Evolutionary conservation across 495 filamentous ascomycete genomes (phyloP), one percentile per base, ranked within the genome.

Genomic region (Ramalina intermedia): DNA sequence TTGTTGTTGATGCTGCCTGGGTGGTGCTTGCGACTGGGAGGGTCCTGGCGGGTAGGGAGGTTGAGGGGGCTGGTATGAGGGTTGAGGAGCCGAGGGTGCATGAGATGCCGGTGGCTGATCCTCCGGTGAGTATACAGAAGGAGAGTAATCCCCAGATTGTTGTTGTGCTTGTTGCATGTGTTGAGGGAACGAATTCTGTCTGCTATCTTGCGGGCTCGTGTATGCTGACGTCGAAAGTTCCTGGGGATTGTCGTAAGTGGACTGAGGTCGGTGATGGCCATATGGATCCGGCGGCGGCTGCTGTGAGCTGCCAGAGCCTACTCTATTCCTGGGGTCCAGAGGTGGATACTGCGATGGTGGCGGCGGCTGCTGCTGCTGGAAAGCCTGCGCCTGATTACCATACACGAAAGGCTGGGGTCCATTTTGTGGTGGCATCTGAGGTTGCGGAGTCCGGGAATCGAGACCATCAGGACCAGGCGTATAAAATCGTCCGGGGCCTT

Each of bases 181-280:
- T 40, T 64, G 67, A 46, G 66, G 64, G 41, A 58, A 58, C 9
- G 52, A 41, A 29, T 63, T 61, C 1, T 77, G 72, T 37, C 61
- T 63, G 46, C 63, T 66, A 29, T 79, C 80, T 37, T 85, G 74
- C 17, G 86, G 86, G 6, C 84, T 85, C 58, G 90, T 84, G 54
- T 91, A 93, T 11, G 77, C 76, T 6, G 83, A 83, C n/a, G 86
- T 87, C 29, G 84, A 82, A 37, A 93, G 69, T 69, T 93, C 86
- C 62, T 90, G 86, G 1, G 86, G 85, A 41, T 81, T 78, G 9
- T 79, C 79, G 55, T 84, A 85, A 41, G 78, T 85, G 52, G 80
- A 87, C 57, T 82, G 79, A 4, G 81, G 84, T 24, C 75, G 72
- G 48, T 74, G 72, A 37, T 73, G 63, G 37, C 38, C 48, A 49